These are phyloP conservation scores for Eleusine coracana DNA, from an alignment of 176 grass and related monocot species.

Conservation along the genomic window DNA sequence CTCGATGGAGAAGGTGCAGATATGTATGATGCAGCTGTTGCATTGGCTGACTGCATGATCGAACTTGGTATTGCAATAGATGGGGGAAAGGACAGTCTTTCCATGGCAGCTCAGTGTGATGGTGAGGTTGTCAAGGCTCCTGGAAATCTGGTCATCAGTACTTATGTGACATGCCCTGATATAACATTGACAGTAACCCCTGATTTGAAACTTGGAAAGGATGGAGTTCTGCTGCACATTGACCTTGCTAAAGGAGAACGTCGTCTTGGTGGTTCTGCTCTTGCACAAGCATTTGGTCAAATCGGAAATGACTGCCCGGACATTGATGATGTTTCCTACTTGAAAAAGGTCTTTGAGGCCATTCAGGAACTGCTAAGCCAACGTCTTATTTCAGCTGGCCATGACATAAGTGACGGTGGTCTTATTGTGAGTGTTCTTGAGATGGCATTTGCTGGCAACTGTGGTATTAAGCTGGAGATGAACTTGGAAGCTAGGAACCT, in stretches of 20 bases:
- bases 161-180: slow-evolving; percentile 92
- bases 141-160: slow-evolving; percentile 87
- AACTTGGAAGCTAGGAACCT: slow-evolving; percentile 51
- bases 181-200: slow-evolving; percentile 91
- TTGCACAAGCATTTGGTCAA: slow-evolving; percentile 90
- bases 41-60: slow-evolving; percentile 86
- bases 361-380: slow-evolving; percentile 74
- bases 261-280: slow-evolving; percentile 76
- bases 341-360: slow-evolving; percentile 69
- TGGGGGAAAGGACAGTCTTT: slow-evolving; percentile 95
- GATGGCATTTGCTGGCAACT: slow-evolving; percentile 96
- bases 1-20: slow-evolving; percentile 86
- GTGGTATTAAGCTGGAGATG: slow-evolving; percentile 72
- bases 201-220: slow-evolving; percentile 76
- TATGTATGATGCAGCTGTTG: slow-evolving; percentile 87
- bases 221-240: slow-evolving; percentile 84
- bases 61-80: slow-evolving; percentile 89
- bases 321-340: slow-evolving; percentile 75
- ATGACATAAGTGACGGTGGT: slow-evolving; percentile 93
- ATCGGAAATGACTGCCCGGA: slow-evolving; percentile 87
- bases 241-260: slow-evolving; percentile 75
- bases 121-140: slow-evolving; percentile 89
- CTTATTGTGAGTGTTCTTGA: slow-evolving; percentile 79
- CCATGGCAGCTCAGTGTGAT: slow-evolving; percentile 82
- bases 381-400: slow-evolving; percentile 72